Base-by-base conservation (phyloP, 1,284 basidiomycete genomes). In the Ustilago hordei region DNA sequence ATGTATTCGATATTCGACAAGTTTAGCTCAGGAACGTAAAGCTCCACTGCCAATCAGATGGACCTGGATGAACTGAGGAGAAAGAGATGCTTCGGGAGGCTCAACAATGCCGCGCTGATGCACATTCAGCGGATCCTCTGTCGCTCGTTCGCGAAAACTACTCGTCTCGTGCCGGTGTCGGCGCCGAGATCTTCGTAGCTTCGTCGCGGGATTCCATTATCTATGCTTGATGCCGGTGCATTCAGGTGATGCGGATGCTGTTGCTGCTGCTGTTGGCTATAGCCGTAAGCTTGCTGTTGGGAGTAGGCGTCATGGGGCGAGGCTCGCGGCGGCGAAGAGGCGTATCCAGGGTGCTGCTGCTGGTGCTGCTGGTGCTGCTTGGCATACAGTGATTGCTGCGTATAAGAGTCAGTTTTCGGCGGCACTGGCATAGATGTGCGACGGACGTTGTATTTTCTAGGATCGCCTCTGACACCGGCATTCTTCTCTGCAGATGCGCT, bases 51-150 rank as follows among this genome's bases (percentile, higher is more conserved):
- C 23, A 28, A 28, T 28, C 23, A 28, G 23, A 3, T 28, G 23
- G 23, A 28, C 23, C 23, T 28, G 23, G 23, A n/a, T 43, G 11
- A 43, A n/a, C 19, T 15, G 19, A 48, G 15, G n/a, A 48, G 11
- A 28, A 17, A n/a, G 47, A 23, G 47, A 23, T 17, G 28, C n/a
- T 11, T 12, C 50, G 50, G 34, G 31, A 32, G 13, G 23, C 11
- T 19, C 8, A 54, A n/a, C 53, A n/a, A 43, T 43, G 8, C 41
- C 41, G 13, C 41, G 13, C 41, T 31, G 31, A 35, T 19, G 13
- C 19, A 12, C n/a, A 84, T 79, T 66, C 48, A 78, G 43, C 71
- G 71, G 32, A 78, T 70, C 19, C 57, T 64, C 56, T 68, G 67
- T 19, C 72, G 64, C 36, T 66, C 58, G 13, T 62, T 60, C 8